Evolutionary conservation across 192 early-diverging fungal species (phyloP), one percentile per base, ranked within the genome.

Genomic region (Cetraspora pellucida): DNA sequence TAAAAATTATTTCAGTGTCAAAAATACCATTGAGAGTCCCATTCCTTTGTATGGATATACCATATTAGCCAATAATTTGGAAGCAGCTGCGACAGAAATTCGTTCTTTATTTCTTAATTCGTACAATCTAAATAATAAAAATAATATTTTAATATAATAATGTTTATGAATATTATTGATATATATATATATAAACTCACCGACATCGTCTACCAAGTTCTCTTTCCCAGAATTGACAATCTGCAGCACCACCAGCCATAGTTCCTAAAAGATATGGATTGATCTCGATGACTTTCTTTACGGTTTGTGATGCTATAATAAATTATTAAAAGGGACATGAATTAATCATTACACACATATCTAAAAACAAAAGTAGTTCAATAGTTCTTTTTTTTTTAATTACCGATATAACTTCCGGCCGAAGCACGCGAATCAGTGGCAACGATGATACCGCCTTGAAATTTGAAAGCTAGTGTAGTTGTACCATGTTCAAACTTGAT

Each of bases 211-310:
- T 89, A 25, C 96, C 97, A 49, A 99, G 88, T 79, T 98, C 96
- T 60, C 98, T 92, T 79, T 98, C 95, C 98, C 98, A 99, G 86
- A 92, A 99, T 67, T 88, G 88, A 86, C 98, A 99, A 83, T 99
- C 98, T 13, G 97, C 98, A 4, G 98, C 98, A 85, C 98, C 98
- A 74, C 98, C 98, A 49, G 98, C 98, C 95, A 99, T 97, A 16
- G 98, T 99, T 46, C 97, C 98, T 47, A 99, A 86, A 74, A 99
- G 85, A 79, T 95, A 98, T 57, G 95, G 95, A 85, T 98, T 99
- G 79, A 99, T 99, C 80, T 99, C 97, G 82, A 99, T 98, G 17
- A 99, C 91, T 84, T 99, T 99, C 79, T 97, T 98, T 44, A 99
- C 96, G 23, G 90, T 91, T 83, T 96, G 95, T 46, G 96, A 96